Evolutionary conservation across 2,329 filamentous ascomycete species (phyloP).

Genomic region (Pseudogymnoascus sp.): DNA sequence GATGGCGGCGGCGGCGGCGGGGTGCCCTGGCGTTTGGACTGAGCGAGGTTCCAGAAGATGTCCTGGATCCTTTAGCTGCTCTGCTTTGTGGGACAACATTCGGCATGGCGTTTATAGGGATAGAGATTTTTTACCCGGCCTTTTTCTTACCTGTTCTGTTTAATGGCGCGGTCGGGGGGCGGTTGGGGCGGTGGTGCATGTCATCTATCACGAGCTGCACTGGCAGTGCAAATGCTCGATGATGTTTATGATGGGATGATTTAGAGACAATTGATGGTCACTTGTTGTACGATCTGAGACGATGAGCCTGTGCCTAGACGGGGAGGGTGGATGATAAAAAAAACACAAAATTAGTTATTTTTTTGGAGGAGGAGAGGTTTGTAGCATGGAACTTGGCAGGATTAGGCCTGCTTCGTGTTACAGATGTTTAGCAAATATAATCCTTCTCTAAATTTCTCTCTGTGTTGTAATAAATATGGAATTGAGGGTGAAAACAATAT

Average conservation of each 20-base stretch:
- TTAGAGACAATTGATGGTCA: conserved; percentile 24
- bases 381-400: background rate
- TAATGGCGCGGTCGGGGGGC: conserved; percentile 14
- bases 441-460: background rate
- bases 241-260: conserved; percentile 19
- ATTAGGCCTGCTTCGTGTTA: background rate
- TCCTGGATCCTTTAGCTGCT: conserved; percentile 24
- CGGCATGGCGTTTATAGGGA: conserved; percentile 17
- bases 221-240: conserved; percentile 17
- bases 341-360: conserved; percentile 17
- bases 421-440: conserved; percentile 7
- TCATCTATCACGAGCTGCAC: conserved; percentile 7
- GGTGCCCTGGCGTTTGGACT: conserved; percentile 1
- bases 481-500: background rate
- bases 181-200: conserved; percentile 15
- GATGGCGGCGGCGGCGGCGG: conserved; percentile 19
- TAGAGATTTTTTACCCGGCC: conserved; percentile 6
- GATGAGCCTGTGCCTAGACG: conserved; percentile 24
- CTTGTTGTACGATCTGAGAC: conserved; percentile 24
- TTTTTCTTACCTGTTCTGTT: conserved; percentile 6
- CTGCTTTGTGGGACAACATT: conserved; percentile 22
- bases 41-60: conserved; percentile 9
- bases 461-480: background rate
- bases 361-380: background rate
- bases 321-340: conserved; percentile 15